Base-by-base conservation (phyloP, 805 yeast species). In the Saccharomycopsis sp. region DNA sequence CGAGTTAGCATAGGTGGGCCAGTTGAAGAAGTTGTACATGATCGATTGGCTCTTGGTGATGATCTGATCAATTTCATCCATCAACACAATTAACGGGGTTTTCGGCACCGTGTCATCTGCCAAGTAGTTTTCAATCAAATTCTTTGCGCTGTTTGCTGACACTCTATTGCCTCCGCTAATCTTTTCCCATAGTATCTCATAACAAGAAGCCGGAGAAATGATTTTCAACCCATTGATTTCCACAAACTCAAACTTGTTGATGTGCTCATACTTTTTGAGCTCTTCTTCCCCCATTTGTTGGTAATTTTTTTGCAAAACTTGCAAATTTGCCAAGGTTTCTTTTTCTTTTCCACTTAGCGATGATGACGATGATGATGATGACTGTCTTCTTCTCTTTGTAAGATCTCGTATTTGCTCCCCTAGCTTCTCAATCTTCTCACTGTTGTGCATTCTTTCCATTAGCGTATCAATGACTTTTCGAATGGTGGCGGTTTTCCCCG, bases 401-500 rank as follows among this genome's bases (percentile, higher is more conserved):
- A 5, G 5, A 5, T 35, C 33, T 10, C 17, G 12, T 10, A 32
- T 32, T 19, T 16, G 25, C 19, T 30, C 32, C 17, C 22, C 31
- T 27, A 32, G 22, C 13, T 41, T 25, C 4, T 32, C 12, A 19
- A 23, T 26, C 13, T 9, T 19, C 20, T 53, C 53, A 9, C 53
- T 34, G 17, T 38, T 31, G 45, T 46, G 64, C 58, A 50, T 48
- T 16, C 66, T 60, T 12, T 58, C 54, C 33, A 71, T 68, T 26
- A 92, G 60, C 52, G 81, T 86, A 25, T 75, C 69, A 19, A 92
- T 71, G 0, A 83, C 96, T 53, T 87, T 95, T 41, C 95, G 63
- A 2, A 89, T 77, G 0, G 97, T 89, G 3, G 94, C 92, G 0
- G 98, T 89, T 56, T 92, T 92, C 9, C 98, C 98, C 2, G 94